Evolutionary conservation across 768 basidiomycete genomes (phyloP), one percentile per base, ranked within the genome.

Genomic region (Aureoboletus auriporus): DNA sequence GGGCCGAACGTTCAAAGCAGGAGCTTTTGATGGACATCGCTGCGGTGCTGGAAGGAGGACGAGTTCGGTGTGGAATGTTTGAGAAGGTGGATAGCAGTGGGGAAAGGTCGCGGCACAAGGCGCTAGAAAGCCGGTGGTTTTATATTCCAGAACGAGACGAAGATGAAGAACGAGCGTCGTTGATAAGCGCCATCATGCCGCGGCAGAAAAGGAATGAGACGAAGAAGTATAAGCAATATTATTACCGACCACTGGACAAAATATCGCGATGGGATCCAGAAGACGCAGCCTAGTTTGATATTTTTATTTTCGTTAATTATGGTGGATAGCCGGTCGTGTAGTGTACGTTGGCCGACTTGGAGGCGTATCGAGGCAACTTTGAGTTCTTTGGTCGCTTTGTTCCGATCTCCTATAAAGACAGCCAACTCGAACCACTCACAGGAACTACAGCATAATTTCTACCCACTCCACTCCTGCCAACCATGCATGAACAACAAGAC

Each of bases 211-310:
- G 88, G 46, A 82, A 69, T 40, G 85, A 80, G 67, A 90, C 86
- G 63, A 89, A 84, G 75, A 84, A 88, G 69, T 86, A 84, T 52
- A 90, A 90, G 65, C 84, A 88, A 63, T 91, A 91, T 68, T 91
- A 90, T 67, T 90, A 82, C 69, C 74, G 75, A 27, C 88, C 88
- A 8, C 66, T 90, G 51, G 83, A 70, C 28, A 89, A 85, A 69
- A 81, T 84, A 20, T 78, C 80, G 38, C 71, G 79, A 57, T 89
- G 86, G 86, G 85, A 89, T 64, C 71, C 77, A 2, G 86, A 89
- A 60, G 86, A 88, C 52, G 83, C 65, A 2, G 56, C 58, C 2
- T 66, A 58, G 53, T 8, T n/a, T 29, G 14, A 17, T 48, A 33
- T 38, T 28, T 2, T 44, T 59, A 42, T 49, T 47, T 46, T 23